Base-by-base conservation (phyloP, 2,329 filamentous ascomycete species). In the Apiospora kogelbergensis region DNA sequence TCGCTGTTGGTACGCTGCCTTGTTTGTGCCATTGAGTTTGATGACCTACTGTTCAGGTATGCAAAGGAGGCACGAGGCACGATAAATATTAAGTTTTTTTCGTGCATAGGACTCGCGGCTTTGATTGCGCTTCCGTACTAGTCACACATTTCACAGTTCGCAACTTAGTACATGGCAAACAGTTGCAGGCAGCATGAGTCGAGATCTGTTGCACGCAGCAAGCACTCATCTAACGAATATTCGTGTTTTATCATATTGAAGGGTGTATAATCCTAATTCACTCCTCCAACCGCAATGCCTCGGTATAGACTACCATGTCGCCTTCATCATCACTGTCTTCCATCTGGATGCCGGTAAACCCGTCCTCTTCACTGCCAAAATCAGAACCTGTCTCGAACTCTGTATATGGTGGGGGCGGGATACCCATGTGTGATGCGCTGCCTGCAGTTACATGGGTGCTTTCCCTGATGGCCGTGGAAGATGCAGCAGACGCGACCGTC, bases 281-380 rank as follows among this genome's bases (percentile, higher is more conserved):
- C 0, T 66, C 42, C 30, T 66, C 65, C 42, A 66, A 10, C 42
- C 65, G 65, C 9, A 66, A 37, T 46, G 65, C 44, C 33, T 66
- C 65, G 42, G 65, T 40, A 24, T 66, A 48, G 65, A 66, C 65
- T 24, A 73, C 74, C 60, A 77, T 72, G 40, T 76, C 74, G 22
- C 73, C 77, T 45, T 80, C 78, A 11, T 73, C 76, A 15, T 80
- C 80, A 45, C 83, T 77, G 53, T 79, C 76, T 26, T 80, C 74
- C 82, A 83, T 81, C 30, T 70, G 73, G 42, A 83, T 83, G 5
- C 74, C 76, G 2, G 72, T 72, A 63, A 79, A 80, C 42, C 79
- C 79, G 20, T 79, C 81, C 11, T 81, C 80, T 45, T 70, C 72
- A 48, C 69, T 66, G 64, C 70, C 63, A 4, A 66, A 68, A 17